phyloP scores from a whole-genome alignment of 208 protist genomes.

The Trypanosoma boissoni region DNA sequence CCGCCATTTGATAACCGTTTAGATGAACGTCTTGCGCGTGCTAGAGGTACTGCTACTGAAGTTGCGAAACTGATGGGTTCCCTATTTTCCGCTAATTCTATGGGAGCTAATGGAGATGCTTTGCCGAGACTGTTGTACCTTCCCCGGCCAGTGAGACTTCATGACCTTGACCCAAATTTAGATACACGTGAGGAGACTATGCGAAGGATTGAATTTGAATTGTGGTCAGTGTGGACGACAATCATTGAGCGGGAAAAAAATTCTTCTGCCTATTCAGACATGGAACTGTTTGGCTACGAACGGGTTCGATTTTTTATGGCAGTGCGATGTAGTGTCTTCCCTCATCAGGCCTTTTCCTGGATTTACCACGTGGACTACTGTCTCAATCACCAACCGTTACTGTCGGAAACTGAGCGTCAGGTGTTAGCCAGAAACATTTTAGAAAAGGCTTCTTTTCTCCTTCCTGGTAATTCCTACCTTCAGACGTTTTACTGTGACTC shows the following conservation, averaged over 20 bases:
- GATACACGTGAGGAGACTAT: slow-evolving; percentile 18
- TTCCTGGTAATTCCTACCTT: slow-evolving; percentile 22
- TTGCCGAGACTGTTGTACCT: slow-evolving; percentile 37
- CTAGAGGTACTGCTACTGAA: slow-evolving; percentile 10
- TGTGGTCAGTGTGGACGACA: slow-evolving; percentile 55
- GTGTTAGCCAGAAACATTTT: slow-evolving; percentile 18
- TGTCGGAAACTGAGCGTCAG: slow-evolving; percentile 22
- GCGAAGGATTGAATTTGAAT: slow-evolving; percentile 43
- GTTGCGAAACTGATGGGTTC: slow-evolving; percentile 19
- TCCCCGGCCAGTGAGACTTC: slow-evolving; percentile 33
- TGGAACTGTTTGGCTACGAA: slow-evolving; percentile 50
- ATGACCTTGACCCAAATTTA: neutral
- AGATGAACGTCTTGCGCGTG: slow-evolving; percentile 29
- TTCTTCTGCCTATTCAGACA: slow-evolving; percentile 33
- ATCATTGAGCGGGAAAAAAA: slow-evolving; percentile 41
- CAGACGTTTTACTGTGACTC: slow-evolving; percentile 27
- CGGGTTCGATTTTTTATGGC: slow-evolving; percentile 46
- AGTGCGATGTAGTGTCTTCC: slow-evolving; percentile 61
- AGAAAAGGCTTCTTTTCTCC: slow-evolving; percentile 25
- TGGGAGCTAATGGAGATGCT: slow-evolving; percentile 3
- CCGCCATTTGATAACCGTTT: slow-evolving; percentile 39
- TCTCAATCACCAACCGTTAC: slow-evolving; percentile 23
- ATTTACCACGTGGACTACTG: slow-evolving; percentile 26
- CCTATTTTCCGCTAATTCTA: slow-evolving; percentile 3
- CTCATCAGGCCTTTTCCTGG: slow-evolving; percentile 52